phyloP scores from a whole-genome alignment of 2,329 filamentous ascomycete species.

The Pseudogymnoascus sp. region DNA sequence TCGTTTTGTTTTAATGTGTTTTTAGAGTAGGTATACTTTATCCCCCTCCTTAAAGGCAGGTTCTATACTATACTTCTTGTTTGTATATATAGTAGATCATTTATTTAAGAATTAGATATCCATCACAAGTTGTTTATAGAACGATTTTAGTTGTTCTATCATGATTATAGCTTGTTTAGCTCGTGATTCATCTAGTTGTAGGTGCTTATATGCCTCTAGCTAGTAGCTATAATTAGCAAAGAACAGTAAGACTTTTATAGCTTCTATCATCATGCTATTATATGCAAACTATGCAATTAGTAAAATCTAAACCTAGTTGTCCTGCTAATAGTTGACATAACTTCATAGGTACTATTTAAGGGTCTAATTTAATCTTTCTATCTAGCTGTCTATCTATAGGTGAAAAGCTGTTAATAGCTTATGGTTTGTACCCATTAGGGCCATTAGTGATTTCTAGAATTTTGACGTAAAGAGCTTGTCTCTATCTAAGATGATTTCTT shows the following conservation, averaged over 20 bases:
- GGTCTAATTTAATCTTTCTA: conserved; percentile 9
- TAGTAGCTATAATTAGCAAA: conserved; percentile 9
- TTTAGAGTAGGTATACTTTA: neutral
- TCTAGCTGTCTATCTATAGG: conserved; percentile 9
- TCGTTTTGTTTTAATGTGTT: neutral
- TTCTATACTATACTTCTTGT: neutral
- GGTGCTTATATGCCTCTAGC: neutral
- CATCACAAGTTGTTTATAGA: neutral
- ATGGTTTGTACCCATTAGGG: neutral
- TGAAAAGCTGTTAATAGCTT: conserved; percentile 14
- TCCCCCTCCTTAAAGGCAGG: neutral
- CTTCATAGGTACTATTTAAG: conserved; percentile 9
- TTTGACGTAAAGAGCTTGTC: conserved; percentile 14
- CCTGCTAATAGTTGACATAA: conserved; percentile 12
- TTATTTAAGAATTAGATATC: neutral
- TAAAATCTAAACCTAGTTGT: conserved; percentile 10
- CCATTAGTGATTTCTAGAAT: conserved; percentile 8
- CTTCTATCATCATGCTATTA: neutral
- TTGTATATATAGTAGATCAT: neutral
- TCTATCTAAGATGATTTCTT: conserved; percentile 14
- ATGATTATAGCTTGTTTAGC: too few species aligned
- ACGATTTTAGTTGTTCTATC: neutral
- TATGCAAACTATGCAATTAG: conserved; percentile 7
- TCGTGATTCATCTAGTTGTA: neutral
- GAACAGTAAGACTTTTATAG: neutral